Conservation (phyloP, 345 rosid genomes). For the Eucalyptus leucophloia region DNA sequence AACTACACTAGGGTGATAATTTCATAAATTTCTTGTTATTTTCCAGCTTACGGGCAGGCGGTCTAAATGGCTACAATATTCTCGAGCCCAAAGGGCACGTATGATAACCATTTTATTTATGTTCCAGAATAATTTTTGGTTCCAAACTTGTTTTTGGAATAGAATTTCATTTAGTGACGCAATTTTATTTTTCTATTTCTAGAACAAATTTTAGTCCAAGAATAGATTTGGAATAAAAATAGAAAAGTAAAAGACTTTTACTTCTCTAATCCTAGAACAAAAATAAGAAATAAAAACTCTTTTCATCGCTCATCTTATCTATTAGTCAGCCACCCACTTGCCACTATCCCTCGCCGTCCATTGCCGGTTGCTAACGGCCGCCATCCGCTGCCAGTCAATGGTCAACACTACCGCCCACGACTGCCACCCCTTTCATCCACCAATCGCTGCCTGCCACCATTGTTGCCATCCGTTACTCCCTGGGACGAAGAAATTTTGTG, state of each 20-base stretch:
- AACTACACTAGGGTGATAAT: neutral
- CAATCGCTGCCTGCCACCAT: rapidly evolving
- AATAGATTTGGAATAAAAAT: too few relatives aligned
- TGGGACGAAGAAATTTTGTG: rapidly evolving
- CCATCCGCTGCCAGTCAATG: rapidly evolving
- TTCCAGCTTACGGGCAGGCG: neutral
- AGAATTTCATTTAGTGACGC: rapidly evolving
- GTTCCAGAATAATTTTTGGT: too few relatives aligned
- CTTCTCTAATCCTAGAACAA: too few relatives aligned
- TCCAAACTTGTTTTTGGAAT: too few relatives aligned
- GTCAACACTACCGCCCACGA: rapidly evolving
- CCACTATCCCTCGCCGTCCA: rapidly evolving
- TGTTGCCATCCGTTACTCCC: rapidly evolving
- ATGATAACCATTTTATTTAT: too few relatives aligned
- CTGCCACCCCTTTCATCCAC: rapidly evolving
- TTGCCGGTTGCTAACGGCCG: rapidly evolving
- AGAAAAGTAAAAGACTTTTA: too few relatives aligned
- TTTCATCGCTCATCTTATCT: too few relatives aligned
- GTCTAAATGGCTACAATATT: constrained; percentile 25
- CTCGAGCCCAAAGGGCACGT: neutral
- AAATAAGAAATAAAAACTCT: rapidly evolving
- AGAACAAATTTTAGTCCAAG: rapidly evolving
- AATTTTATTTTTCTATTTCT: rapidly evolving
- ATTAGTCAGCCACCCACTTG: too few relatives aligned
- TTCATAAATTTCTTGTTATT: neutral